Conservation (phyloP, 768 basidiomycete genomes). For the Mycena vitilis region DNA sequence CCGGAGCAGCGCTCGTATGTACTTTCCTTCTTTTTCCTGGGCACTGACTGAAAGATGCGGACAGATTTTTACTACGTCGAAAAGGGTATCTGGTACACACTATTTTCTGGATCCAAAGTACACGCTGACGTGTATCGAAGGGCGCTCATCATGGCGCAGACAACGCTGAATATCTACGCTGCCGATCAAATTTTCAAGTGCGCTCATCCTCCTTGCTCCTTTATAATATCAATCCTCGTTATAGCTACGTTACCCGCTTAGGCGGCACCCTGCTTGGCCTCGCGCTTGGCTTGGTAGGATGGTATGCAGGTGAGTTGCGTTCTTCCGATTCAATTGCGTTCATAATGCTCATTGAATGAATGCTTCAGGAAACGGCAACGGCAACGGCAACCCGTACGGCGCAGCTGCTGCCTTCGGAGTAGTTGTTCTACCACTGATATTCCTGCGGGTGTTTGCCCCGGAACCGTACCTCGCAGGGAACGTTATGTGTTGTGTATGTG, state of each 20-base stretch:
- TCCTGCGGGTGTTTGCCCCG: conserved; percentile 61
- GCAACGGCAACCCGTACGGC: conserved; percentile 67
- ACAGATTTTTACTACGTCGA: conserved; percentile 56
- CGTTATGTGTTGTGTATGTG: conserved; percentile 52
- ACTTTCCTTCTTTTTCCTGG: background rate
- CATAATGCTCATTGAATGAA: background rate
- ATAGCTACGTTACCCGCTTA: conserved; percentile 57
- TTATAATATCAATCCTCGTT: background rate
- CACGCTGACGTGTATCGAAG: conserved; percentile 35
- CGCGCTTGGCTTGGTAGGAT: conserved; percentile 57
- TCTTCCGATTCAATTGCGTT: background rate
- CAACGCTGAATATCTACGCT: conserved; percentile 64
- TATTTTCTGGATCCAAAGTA: background rate
- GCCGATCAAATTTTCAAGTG: conserved; percentile 69
- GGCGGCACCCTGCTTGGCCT: conserved; percentile 59
- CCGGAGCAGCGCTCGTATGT: conserved; percentile 54
- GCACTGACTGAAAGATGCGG: conserved; percentile 7
- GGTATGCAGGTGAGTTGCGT: conserved; percentile 56
- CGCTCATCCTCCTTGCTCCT: conserved; percentile 14
- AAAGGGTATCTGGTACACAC: conserved; percentile 58
- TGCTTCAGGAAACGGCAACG: conserved; percentile 49
- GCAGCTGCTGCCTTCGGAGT: conserved; percentile 61
- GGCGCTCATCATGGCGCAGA: conserved; percentile 73
- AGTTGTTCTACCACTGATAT: conserved; percentile 60
- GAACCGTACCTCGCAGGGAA: conserved; percentile 50